Percentiles rank a stretch among this genome's conserved stretches.
Evolutionary conservation across 306 rosid species (phyloP).

Genomic region (Glycine latifolia): DNA sequence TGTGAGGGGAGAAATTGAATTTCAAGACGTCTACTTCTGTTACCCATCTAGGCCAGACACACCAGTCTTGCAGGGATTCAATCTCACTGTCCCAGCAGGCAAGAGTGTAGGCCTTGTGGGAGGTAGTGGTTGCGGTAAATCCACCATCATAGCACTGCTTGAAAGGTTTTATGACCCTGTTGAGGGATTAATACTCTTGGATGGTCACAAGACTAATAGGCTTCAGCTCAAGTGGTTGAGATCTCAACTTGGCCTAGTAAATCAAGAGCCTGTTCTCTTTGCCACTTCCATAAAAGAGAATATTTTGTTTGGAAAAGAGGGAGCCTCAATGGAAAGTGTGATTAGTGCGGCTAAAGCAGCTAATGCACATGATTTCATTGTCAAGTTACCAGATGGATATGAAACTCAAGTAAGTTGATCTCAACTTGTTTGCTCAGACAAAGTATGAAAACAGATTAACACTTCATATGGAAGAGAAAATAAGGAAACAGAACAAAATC

Average conservation of each 20-base stretch:
- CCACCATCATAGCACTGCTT: slow-evolving; percentile 79
- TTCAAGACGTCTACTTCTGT: slow-evolving; percentile 64
- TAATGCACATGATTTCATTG: slow-evolving; percentile 89
- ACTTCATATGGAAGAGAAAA: background rate
- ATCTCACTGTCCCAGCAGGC: slow-evolving; percentile 78
- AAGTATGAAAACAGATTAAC: background rate
- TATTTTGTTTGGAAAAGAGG: slow-evolving; percentile 88
- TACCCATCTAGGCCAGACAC: slow-evolving; percentile 84
- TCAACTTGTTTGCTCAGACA: slow-evolving; percentile 1
- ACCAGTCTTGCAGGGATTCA: slow-evolving; percentile 69
- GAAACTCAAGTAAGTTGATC: slow-evolving; percentile 83
- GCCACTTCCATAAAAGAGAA: slow-evolving; percentile 88
- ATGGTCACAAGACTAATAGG: slow-evolving; percentile 72
- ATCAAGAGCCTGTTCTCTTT: slow-evolving; percentile 92
- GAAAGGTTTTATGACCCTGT: slow-evolving; percentile 90
- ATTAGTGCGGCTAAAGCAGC: slow-evolving; percentile 81
- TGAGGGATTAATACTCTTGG: slow-evolving; percentile 83
- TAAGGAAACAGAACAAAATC: background rate
- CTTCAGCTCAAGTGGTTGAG: slow-evolving; percentile 89
- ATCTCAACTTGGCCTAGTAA: slow-evolving; percentile 85
- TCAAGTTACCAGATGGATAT: slow-evolving; percentile 78
- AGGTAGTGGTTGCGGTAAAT: slow-evolving; percentile 92
- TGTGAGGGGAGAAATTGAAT: slow-evolving; percentile 81
- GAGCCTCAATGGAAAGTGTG: slow-evolving; percentile 80
- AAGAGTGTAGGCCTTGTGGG: slow-evolving; percentile 84